These are phyloP conservation scores for Monsonia emarginata DNA, from an alignment of 441 rosid genomes.

Conservation along the genomic window DNA sequence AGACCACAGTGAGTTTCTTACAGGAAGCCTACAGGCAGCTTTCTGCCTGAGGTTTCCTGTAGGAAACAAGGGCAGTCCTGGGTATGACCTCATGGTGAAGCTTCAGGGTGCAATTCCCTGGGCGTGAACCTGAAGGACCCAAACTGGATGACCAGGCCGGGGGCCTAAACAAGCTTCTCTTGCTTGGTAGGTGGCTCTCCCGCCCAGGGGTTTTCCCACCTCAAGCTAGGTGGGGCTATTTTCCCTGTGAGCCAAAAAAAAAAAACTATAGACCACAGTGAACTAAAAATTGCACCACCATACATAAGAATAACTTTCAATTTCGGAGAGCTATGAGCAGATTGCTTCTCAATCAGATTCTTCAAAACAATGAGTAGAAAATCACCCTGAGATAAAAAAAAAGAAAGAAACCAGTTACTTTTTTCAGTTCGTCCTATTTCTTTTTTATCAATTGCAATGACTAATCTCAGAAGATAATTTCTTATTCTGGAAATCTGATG, in stretches of 20 bases:
- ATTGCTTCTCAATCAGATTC: constrained; percentile 76
- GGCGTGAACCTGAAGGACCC: too few relatives aligned
- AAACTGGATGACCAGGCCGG: too few relatives aligned
- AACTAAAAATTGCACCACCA: constrained; percentile 18
- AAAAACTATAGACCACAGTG: constrained; percentile 6
- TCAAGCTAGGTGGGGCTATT: too few relatives aligned
- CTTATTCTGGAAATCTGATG: background rate
- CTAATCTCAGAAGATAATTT: background rate
- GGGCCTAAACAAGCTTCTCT: too few relatives aligned
- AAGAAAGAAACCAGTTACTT: constrained; percentile 5
- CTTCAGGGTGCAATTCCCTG: too few relatives aligned
- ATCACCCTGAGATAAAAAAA: constrained; percentile 54
- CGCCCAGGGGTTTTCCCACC: too few relatives aligned
- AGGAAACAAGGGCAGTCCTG: too few relatives aligned
- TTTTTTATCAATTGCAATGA: background rate
- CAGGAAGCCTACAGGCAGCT: too few relatives aligned
- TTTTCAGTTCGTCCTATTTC: background rate
- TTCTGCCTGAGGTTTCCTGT: too few relatives aligned
- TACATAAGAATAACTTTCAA: constrained; percentile 89
- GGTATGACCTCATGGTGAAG: too few relatives aligned
- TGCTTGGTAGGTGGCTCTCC: too few relatives aligned
- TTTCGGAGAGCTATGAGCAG: constrained; percentile 35
- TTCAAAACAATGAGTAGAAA: constrained; percentile 86
- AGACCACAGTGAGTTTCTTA: constrained; percentile 11
- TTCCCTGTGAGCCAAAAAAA: too few relatives aligned